Percentiles rank a stretch among this genome's conserved stretches.
Conservation (phyloP, 257 asterid genomes). For the Solanum neorickii region DNA sequence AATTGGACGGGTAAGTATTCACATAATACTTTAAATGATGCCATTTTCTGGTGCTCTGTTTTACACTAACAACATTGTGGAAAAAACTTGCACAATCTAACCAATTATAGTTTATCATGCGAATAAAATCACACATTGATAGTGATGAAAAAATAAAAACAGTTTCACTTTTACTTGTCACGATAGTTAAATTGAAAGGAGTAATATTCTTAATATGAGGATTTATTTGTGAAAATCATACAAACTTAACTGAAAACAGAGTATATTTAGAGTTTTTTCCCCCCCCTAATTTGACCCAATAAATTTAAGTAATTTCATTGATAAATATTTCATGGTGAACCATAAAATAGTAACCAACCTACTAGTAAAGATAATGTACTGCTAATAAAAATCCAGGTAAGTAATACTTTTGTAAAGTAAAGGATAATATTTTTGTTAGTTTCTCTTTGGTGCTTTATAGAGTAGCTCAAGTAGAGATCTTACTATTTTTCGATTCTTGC, state of each 20-base stretch:
- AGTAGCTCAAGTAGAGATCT: neutral
- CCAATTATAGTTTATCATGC: accelerated
- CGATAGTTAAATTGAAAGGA: too few relatives aligned
- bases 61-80: neutral
- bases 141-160: too few relatives aligned
- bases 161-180: too few relatives aligned
- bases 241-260: too few relatives aligned
- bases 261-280: too few relatives aligned
- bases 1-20: slow-evolving; percentile 56
- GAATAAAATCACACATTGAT: neutral
- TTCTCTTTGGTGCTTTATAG: neutral
- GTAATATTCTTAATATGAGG: too few relatives aligned
- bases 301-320: too few relatives aligned
- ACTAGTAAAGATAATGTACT: neutral
- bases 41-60: neutral
- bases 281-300: too few relatives aligned
- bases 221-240: too few relatives aligned
- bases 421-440: neutral
- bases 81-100: neutral
- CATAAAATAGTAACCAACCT: neutral
- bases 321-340: neutral
- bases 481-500: neutral
- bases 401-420: neutral
- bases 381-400: neutral
- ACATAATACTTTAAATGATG: neutral